Conservation (phyloP, 495 filamentous ascomycete species). For the Talaromyces thailandensis region DNA sequence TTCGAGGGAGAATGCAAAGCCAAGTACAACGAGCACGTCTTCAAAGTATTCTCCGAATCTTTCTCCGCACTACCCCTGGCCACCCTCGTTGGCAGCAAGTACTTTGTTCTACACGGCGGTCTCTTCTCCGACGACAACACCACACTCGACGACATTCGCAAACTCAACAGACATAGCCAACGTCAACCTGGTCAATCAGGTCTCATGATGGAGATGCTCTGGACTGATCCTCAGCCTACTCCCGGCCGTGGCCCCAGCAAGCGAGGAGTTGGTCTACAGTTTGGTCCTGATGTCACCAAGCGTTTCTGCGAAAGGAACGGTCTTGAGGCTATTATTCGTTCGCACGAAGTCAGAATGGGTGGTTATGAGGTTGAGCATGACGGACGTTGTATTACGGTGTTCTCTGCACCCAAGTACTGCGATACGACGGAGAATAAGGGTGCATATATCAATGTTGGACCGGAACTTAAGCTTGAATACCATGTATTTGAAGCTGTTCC, state of each 20-base stretch:
- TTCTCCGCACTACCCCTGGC: conserved; percentile 93
- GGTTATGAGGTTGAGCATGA: conserved; percentile 98
- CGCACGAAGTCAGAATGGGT: conserved; percentile 95
- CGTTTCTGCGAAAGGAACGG: conserved; percentile 95
- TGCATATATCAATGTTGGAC: conserved; percentile 94
- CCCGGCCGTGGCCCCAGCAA: conserved; percentile 91
- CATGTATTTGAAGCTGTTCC: conserved; percentile 93
- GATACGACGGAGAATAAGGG: conserved; percentile 97
- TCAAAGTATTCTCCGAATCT: conserved; percentile 97
- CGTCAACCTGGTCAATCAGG: conserved; percentile 91
- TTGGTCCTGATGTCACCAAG: conserved; percentile 95
- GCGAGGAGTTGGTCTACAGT: conserved; percentile 91
- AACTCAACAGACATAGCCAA: conserved; percentile 84
- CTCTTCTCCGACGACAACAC: conserved; percentile 96
- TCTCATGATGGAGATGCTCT: conserved; percentile 99
- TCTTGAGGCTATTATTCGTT: conserved; percentile 88
- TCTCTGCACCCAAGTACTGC: conserved; percentile 96
- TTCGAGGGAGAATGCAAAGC: conserved; percentile 98
- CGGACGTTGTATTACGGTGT: conserved; percentile 96
- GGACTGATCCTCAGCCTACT: conserved; percentile 87
- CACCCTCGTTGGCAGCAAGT: conserved; percentile 85
- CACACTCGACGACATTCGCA: conserved; percentile 85
- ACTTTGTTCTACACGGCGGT: conserved; percentile 88
- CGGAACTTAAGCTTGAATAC: conserved; percentile 83
- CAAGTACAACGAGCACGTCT: conserved; percentile 92